These are phyloP conservation scores for Hyaloscypha hepaticicola DNA, from an alignment of 495 filamentous ascomycete species.

Conservation along the genomic window DNA sequence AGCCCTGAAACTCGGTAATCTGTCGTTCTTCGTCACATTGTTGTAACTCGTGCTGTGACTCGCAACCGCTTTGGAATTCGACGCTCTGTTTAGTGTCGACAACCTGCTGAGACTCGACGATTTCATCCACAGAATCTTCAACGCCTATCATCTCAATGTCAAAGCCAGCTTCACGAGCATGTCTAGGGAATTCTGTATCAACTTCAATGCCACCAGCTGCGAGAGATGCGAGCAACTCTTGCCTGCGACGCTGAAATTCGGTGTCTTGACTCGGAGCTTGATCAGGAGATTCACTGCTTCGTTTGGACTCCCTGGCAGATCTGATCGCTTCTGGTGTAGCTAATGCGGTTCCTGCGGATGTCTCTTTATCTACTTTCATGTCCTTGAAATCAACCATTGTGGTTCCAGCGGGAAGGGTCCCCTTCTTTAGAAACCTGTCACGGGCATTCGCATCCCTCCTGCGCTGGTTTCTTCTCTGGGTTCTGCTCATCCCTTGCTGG, in stretches of 20 bases:
- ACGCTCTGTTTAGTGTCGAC: neutral
- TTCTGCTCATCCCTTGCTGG: conserved; percentile 46
- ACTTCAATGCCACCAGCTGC: conserved; percentile 53
- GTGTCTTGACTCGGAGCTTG: conserved; percentile 32
- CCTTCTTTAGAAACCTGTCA: conserved; percentile 48
- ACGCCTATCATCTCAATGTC: neutral
- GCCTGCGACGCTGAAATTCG: conserved; percentile 51
- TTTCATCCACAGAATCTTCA: neutral
- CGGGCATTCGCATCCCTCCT: conserved; percentile 48
- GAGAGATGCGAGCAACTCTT: conserved; percentile 51
- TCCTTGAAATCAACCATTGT: conserved; percentile 47
- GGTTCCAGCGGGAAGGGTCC: conserved; percentile 47
- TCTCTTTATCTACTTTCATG: conserved; percentile 32
- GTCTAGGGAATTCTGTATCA: conserved; percentile 19
- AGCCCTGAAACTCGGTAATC: neutral
- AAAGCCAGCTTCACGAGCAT: neutral
- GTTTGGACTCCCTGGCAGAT: conserved; percentile 17
- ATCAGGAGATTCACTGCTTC: conserved; percentile 8
- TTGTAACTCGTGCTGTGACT: neutral
- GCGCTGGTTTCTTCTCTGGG: conserved; percentile 55
- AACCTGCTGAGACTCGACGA: neutral
- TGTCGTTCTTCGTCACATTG: neutral
- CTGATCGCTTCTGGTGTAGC: conserved; percentile 23
- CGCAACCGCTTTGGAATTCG: neutral
- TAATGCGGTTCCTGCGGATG: conserved; percentile 24